Conservation (phyloP, 495 filamentous ascomycete genomes). For the Neurospora sp. region DNA sequence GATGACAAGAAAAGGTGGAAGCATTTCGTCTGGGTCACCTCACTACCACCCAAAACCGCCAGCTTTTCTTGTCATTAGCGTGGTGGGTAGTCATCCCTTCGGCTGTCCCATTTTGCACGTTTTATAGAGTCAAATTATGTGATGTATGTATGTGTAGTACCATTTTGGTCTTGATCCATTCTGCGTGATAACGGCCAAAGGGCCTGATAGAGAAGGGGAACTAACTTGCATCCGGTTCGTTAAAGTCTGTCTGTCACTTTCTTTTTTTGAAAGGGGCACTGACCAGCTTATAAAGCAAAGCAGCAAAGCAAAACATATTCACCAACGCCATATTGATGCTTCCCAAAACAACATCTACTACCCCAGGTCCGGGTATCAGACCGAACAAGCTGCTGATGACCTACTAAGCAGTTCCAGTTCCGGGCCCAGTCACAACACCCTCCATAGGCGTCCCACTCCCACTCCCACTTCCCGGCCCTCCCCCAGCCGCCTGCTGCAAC, state of each 20-base stretch:
- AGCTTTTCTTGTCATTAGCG: no score
- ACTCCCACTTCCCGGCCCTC: background rate
- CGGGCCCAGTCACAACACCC: background rate
- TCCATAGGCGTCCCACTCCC: background rate
- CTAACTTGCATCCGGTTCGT: background rate
- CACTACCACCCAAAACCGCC: no score
- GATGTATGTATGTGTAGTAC: background rate
- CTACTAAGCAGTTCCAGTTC: background rate
- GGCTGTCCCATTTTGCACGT: background rate
- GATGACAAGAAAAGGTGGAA: no score
- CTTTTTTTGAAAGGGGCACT: background rate
- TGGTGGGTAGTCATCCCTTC: background rate
- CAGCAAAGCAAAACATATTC: background rate
- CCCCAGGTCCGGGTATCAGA: background rate
- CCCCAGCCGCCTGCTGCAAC: background rate
- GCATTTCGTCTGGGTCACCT: no score
- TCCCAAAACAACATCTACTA: background rate
- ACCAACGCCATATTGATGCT: background rate
- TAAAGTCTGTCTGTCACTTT: background rate
- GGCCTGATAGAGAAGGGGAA: background rate
- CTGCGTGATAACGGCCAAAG: background rate
- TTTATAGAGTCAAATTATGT: background rate
- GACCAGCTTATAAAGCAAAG: background rate
- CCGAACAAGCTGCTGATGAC: background rate
- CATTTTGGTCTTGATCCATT: background rate